Evolutionary conservation across 805 yeast genomes (phyloP).

Genomic region (Nakazawaea holstii): DNA sequence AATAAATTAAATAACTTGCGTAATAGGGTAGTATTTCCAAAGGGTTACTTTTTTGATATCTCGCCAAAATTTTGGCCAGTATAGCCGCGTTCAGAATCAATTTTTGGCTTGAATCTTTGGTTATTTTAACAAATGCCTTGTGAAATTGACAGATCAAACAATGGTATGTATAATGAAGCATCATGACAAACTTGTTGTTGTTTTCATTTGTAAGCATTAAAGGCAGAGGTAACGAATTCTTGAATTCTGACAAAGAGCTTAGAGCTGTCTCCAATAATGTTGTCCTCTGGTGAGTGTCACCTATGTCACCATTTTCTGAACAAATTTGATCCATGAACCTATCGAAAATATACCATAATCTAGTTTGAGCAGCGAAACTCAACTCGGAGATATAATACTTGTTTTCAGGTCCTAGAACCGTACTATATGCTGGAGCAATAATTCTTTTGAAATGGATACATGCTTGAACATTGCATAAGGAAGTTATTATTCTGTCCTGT

Average conservation of each 20-base stretch:
- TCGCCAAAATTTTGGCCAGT: constrained; percentile 1
- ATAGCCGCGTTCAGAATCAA: not conserved
- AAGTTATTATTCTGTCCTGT: constrained; percentile 25
- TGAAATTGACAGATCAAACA: constrained; percentile 6
- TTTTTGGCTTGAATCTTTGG: not conserved
- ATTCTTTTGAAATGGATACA: constrained; percentile 29
- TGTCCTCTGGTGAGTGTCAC: constrained; percentile 24
- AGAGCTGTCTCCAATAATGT: constrained; percentile 21
- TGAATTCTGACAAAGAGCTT: constrained; percentile 19
- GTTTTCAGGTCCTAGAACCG: constrained; percentile 11
- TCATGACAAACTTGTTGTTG: constrained; percentile 12
- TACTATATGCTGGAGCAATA: constrained; percentile 25
- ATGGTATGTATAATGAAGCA: constrained; percentile 22
- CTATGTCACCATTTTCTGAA: constrained; percentile 25
- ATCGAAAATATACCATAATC: constrained; percentile 27
- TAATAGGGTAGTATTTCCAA: constrained; percentile 1
- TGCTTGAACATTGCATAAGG: constrained; percentile 22
- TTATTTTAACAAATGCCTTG: not conserved
- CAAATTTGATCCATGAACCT: constrained; percentile 29
- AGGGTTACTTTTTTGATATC: not conserved
- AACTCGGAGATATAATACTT: constrained; percentile 17
- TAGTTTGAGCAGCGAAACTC: constrained; percentile 19
- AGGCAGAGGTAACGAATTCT: constrained; percentile 17
- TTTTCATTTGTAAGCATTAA: constrained; percentile 7
- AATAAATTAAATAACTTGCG: constrained; percentile 2